phyloP scores from a whole-genome alignment of 2,329 filamentous ascomycete genomes.

The Diplodia corticola region DNA sequence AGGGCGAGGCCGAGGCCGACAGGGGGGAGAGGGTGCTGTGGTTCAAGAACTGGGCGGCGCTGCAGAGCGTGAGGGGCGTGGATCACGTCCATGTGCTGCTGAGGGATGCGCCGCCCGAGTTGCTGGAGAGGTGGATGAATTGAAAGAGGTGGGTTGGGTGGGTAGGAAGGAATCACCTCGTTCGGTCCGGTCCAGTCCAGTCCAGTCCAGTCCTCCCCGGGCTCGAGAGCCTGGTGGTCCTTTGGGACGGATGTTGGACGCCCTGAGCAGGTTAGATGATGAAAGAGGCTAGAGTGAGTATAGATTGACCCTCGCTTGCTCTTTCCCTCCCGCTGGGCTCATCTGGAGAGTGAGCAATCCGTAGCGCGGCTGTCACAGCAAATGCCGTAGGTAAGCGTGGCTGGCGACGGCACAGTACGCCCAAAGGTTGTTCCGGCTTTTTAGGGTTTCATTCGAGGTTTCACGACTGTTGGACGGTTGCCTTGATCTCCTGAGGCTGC shows the following conservation, averaged over 20 bases:
- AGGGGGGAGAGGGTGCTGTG: slow-evolving; percentile 55
- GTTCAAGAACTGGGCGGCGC: slow-evolving; percentile 65
- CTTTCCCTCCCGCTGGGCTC: background rate
- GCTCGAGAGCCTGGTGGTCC: background rate
- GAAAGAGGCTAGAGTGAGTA: background rate
- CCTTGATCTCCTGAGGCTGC: background rate
- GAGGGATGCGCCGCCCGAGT: slow-evolving; percentile 41
- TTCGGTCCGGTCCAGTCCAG: too few species aligned
- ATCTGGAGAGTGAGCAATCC: background rate
- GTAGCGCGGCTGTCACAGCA: background rate
- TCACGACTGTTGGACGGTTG: background rate
- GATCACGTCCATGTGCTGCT: slow-evolving; percentile 60
- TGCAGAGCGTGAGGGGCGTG: slow-evolving; percentile 61
- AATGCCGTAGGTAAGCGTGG: background rate
- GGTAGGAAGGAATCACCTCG: too few species aligned
- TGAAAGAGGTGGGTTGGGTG: slow-evolving; percentile 17
- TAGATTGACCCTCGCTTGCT: background rate
- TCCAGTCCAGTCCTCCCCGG: too few species aligned
- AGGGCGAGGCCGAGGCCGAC: slow-evolving; percentile 27
- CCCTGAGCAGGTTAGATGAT: background rate
- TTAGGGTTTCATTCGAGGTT: background rate
- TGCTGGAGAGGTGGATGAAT: slow-evolving; percentile 32
- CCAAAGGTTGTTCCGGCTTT: background rate
- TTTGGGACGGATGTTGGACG: background rate
- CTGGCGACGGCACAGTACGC: background rate